Conservation (phyloP, 176 grass and related monocot species). For the Phoenix dactylifera region DNA sequence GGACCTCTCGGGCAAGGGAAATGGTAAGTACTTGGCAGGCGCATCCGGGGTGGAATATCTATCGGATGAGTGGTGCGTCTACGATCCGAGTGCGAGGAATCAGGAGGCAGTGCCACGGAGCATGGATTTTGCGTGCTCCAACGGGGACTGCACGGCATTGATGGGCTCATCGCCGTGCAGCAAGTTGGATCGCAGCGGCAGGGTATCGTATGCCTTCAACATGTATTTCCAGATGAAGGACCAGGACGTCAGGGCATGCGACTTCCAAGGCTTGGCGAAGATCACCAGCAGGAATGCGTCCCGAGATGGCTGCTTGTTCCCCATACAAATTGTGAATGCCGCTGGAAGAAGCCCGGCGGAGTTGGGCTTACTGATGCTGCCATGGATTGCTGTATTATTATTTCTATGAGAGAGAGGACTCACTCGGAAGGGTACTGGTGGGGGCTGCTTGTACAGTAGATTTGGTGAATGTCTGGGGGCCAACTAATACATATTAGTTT, state of each 20-base stretch:
- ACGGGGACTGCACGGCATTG: constrained; percentile 74
- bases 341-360: constrained; percentile 7
- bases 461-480: too few relatives aligned
- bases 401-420: constrained; percentile 19
- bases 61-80: constrained; percentile 61
- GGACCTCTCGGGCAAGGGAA: constrained; percentile 47
- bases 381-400: constrained; percentile 16
- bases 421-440: too few relatives aligned
- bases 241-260: constrained; percentile 78
- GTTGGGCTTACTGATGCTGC: background rate
- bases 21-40: constrained; percentile 30
- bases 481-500: too few relatives aligned
- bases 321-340: constrained; percentile 41
- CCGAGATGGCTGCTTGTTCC: constrained; percentile 39
- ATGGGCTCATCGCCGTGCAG: constrained; percentile 54
- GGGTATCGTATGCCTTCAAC: constrained; percentile 83
- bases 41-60: constrained; percentile 47
- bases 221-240: constrained; percentile 98
- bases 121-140: constrained; percentile 56
- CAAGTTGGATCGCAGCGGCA: constrained; percentile 37
- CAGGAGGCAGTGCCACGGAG: constrained; percentile 14
- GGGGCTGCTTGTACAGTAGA: too few relatives aligned
- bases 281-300: constrained; percentile 51
- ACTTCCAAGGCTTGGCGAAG: constrained; percentile 70
- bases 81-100: constrained; percentile 42